Evolutionary conservation across 2,329 filamentous ascomycete species (phyloP), one percentile per base, ranked within the genome.

Genomic region (Samsoniella hepiali): DNA sequence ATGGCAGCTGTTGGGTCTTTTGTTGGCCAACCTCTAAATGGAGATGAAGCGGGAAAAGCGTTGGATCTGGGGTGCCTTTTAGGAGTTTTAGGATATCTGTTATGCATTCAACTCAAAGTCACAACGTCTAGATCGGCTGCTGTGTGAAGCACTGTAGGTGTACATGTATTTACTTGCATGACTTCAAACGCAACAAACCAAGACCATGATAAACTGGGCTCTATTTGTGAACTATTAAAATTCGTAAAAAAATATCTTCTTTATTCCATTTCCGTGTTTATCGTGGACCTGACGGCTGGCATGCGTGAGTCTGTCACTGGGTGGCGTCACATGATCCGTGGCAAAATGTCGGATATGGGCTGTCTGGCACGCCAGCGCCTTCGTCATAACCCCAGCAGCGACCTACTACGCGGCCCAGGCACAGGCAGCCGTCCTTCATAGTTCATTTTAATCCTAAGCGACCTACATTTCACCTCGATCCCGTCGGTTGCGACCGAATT

Each of bases 271-370:
- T 11, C 57, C 45, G 51, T 60, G 32, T 61, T 47, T 50, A 36
- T 53, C 15, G 38, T 40, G 15, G 5, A 50, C 15, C 5, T 36
- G 64, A n/a, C 34, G 38, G 49, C 6, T 57, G 54, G 34, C 58
- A 31, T 36, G 63, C 31, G 22, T 31, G 36, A 40, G 13, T 66
- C 67, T 69, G 67, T 69, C 69, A 67, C 47, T 53, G 44, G 67
- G 65, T 67, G 65, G 42, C 68, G 65, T 75, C 73, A 75, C 72
- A 72, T 74, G 73, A 74, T 64, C 42, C 29, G 13, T 67, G 72
- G 71, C 34, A 68, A 64, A 73, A 68, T 65, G 42, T 57, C 73
- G 70, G 68, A 57, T 70, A 72, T 73, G 27, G 17, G 13, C 34
- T 36, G 45, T 58, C 42, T 62, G 51, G 60, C 51, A 42, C 29